These are phyloP conservation scores for Gigaspora rosea DNA, from an alignment of 192 early-diverging fungal species.

Conservation along the genomic window DNA sequence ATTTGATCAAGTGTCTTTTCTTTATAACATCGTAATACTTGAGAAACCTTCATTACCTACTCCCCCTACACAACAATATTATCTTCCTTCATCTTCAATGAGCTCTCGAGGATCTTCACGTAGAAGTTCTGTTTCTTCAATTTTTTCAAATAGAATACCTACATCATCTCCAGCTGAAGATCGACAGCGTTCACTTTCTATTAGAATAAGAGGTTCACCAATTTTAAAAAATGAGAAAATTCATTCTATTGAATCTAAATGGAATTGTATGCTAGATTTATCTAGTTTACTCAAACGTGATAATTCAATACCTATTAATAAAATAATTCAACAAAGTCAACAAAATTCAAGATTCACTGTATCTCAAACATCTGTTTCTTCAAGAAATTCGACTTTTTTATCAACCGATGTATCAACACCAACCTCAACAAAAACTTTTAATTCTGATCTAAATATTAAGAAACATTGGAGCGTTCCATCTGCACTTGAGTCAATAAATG, in stretches of 20 bases:
- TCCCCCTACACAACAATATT: not conserved
- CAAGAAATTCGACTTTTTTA: not conserved
- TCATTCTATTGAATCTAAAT: conserved; percentile 52
- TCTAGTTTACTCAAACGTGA: conserved; percentile 41
- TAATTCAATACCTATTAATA: not conserved
- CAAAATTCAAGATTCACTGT: not conserved
- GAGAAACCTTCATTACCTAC: conserved; percentile 43
- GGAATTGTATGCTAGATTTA: conserved; percentile 60
- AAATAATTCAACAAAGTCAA: not conserved
- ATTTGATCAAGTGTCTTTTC: conserved; percentile 55
- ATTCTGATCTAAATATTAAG: not conserved
- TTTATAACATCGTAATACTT: conserved; percentile 55
- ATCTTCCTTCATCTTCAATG: not conserved
- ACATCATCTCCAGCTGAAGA: conserved; percentile 10
- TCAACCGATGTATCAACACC: not conserved
- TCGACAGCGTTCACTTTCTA: conserved; percentile 47
- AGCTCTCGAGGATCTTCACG: not conserved
- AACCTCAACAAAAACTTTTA: not conserved
- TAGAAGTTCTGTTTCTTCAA: conserved; percentile 11
- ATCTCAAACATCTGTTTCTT: not conserved
- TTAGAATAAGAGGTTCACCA: conserved; percentile 51
- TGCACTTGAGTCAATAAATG: not conserved
- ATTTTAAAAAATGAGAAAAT: conserved; percentile 49
- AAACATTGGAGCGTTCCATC: not conserved
- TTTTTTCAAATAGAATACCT: not conserved